Conservation (phyloP, 2,329 filamentous ascomycete genomes). For the Rasamsonia emersonii region DNA sequence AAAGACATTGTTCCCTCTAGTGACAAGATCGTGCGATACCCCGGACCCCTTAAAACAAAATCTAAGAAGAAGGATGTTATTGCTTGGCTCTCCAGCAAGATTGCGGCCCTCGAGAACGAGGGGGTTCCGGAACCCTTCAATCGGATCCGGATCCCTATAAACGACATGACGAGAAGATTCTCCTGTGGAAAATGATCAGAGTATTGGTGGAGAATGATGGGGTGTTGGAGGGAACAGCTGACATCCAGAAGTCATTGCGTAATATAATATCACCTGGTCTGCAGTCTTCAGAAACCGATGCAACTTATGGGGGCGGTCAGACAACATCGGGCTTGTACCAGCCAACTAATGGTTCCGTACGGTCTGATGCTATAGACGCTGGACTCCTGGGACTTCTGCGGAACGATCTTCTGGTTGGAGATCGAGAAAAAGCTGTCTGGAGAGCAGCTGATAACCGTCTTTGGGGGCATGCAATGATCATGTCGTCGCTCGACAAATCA, state of each 20-base stretch:
- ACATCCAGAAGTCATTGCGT: slow-evolving; percentile 66
- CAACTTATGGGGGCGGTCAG: slow-evolving; percentile 14
- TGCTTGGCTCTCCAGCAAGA: slow-evolving; percentile 68
- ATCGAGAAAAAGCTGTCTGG: slow-evolving; percentile 89
- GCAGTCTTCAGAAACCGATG: slow-evolving; percentile 22
- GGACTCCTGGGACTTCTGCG: slow-evolving; percentile 64
- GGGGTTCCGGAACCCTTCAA: slow-evolving; percentile 40
- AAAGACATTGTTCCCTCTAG: slow-evolving; percentile 64
- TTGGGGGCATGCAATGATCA: slow-evolving; percentile 93
- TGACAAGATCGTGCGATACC: slow-evolving; percentile 71
- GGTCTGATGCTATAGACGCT: slow-evolving; percentile 60
- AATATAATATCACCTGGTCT: slow-evolving; percentile 60
- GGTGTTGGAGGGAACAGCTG: slow-evolving; percentile 60
- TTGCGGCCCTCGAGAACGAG: slow-evolving; percentile 60
- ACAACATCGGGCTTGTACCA: slow-evolving; percentile 23
- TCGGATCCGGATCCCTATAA: slow-evolving; percentile 47
- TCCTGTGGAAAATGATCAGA: slow-evolving; percentile 81
- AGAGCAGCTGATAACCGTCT: slow-evolving; percentile 83
- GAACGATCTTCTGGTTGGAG: slow-evolving; percentile 64
- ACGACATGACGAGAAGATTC: slow-evolving; percentile 65
- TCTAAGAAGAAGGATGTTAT: slow-evolving; percentile 91
- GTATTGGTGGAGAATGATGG: slow-evolving; percentile 84
- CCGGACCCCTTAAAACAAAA: slow-evolving; percentile 80
- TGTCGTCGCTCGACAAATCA: slow-evolving; percentile 63
- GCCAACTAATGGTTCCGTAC: slow-evolving; percentile 29